Evolutionary conservation across 1,139 yeast species (phyloP).

Genomic region (Hyphopichia burtonii): DNA sequence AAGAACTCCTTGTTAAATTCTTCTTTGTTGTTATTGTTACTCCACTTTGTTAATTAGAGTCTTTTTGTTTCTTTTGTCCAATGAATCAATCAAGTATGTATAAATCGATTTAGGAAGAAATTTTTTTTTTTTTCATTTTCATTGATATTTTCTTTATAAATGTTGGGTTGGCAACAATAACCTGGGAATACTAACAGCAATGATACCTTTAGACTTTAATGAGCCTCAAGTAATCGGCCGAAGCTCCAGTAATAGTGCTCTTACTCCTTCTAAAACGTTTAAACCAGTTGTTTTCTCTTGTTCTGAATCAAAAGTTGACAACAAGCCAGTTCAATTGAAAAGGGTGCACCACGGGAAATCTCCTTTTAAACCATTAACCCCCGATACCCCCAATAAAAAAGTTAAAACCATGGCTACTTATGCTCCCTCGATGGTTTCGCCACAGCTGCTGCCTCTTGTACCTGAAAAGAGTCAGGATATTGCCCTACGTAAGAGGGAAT

Average conservation of each 20-base stretch:
- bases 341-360: not conserved
- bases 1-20: too few relatives aligned
- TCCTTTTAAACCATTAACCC: not conserved
- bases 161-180: not conserved
- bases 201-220: not conserved
- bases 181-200: not conserved
- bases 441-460: not conserved
- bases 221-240: not conserved
- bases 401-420: not conserved
- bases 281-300: not conserved
- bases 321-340: not conserved
- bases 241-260: not conserved
- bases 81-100: not conserved
- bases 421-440: not conserved
- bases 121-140: too few relatives aligned
- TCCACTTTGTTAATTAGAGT: too few relatives aligned
- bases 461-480: not conserved
- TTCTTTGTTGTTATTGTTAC: too few relatives aligned
- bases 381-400: not conserved
- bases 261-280: not conserved
- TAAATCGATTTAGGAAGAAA: too few relatives aligned
- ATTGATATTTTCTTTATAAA: not conserved
- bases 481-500: not conserved
- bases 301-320: not conserved
- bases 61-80: too few relatives aligned